Evolutionary conservation across 2,329 filamentous ascomycete genomes (phyloP), one percentile per base, ranked within the genome.

Genomic region (Myriosclerotinia scirpicola): DNA sequence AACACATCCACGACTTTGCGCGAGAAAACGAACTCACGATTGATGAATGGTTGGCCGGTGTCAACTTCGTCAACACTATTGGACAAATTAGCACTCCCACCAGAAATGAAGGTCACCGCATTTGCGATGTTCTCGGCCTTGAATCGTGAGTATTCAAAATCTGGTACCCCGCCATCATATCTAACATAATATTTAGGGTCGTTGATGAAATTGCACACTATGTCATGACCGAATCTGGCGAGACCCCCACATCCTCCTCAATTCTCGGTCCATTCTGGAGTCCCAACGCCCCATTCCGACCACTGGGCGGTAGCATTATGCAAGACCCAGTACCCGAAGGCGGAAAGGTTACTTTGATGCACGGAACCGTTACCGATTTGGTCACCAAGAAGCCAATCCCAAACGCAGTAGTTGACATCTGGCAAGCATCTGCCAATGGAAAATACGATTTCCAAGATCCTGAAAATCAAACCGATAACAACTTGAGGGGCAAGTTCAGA

Each of bases 251-350:
- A 7, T 73, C 90, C 2, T 90, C 90, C 5, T 87, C 92, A 52
- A 92, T 96, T 71, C 84, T 96, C 0, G 92, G 92, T 0, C 92
- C 92, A 1, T 96, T 96, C 80, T 96, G 91, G 85, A 85, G 91
- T 7, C 83, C 86, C 54, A 84, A 93, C 71, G 87, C 91, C 0
- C 91, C 92, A 6, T 79, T 84, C 67, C 84, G 88, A 56, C 79
- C 86, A n/a, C 90, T 90, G 74, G 92, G 90, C 60, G 84, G 82
- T 55, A 87, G 81, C 72, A 91, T 95, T 69, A 82, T 88, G 26
- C 76, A 78, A 72, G 69, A 81, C 7, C 76, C 75, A 38, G 78
- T 81, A 5, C 73, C 80, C 4, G 79, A 82, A 66, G 84, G 81
- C 66, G 84, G 81, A 36, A 79, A 90, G 69, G 79, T 87, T 30